Evolutionary conservation across 164 flowering plant species (phyloP).

Genomic region (Nymphaea colorata): DNA sequence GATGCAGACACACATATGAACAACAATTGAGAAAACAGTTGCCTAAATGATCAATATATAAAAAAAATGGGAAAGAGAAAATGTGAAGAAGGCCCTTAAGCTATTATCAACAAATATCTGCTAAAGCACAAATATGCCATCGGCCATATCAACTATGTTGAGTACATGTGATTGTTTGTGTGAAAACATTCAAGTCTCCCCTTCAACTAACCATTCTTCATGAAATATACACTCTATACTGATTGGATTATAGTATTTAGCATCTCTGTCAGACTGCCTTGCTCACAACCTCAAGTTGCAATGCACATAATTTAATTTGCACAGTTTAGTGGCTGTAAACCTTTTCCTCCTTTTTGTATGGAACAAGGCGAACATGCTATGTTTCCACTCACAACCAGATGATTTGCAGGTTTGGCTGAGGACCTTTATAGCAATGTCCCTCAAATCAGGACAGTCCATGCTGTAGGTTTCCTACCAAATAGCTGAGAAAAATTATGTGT

Average conservation of each 20-base stretch:
- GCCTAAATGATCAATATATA: too few species aligned
- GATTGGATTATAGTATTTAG: background rate
- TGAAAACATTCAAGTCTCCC: background rate
- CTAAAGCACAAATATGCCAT: too few species aligned
- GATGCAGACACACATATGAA: too few species aligned
- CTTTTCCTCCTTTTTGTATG: slow-evolving; percentile 32
- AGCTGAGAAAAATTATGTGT: slow-evolving; percentile 23
- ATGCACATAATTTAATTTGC: slow-evolving; percentile 60
- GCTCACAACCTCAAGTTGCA: slow-evolving; percentile 50
- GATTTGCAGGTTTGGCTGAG: slow-evolving; percentile 80
- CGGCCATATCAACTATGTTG: background rate
- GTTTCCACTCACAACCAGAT: slow-evolving; percentile 62
- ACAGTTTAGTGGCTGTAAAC: slow-evolving; percentile 37
- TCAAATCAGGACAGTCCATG: slow-evolving; percentile 68
- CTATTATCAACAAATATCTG: too few species aligned
- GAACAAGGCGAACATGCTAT: slow-evolving; percentile 59
- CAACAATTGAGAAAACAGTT: too few species aligned
- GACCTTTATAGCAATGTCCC: slow-evolving; percentile 63
- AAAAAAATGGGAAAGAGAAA: too few species aligned
- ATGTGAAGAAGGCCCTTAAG: too few species aligned
- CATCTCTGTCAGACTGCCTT: background rate
- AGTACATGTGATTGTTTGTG: background rate
- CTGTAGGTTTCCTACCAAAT: slow-evolving; percentile 97
- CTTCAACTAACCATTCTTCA: slow-evolving; percentile 2
- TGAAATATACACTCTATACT: background rate